These are phyloP conservation scores for Prunus mongolica DNA, from an alignment of 306 rosid genomes.

Conservation along the genomic window DNA sequence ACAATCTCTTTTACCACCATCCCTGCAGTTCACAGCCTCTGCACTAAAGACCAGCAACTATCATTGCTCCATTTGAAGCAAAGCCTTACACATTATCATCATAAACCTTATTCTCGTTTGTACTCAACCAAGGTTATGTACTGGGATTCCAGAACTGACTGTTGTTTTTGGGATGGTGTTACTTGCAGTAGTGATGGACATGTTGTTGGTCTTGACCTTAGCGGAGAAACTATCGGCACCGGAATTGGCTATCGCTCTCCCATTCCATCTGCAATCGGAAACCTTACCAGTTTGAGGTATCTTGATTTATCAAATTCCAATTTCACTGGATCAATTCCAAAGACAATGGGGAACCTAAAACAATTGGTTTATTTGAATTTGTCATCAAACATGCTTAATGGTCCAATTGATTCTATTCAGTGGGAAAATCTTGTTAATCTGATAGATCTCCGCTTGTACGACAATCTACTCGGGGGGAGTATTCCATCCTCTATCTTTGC, in stretches of 20 bases:
- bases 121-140: no score
- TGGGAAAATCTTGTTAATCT: slow-evolving; percentile 15
- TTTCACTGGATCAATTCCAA: slow-evolving; percentile 18
- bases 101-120: no score
- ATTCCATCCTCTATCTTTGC: slow-evolving; percentile 16
- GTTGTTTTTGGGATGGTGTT: no score
- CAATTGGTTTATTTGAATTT: slow-evolving; percentile 7
- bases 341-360: not conserved
- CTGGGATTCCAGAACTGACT: no score
- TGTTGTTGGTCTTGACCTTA: slow-evolving; percentile 7
- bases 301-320: not conserved
- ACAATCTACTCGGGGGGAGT: slow-evolving; percentile 19
- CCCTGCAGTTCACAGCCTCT: no score
- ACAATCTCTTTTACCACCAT: slow-evolving; percentile 12
- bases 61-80: not conserved
- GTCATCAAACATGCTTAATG: slow-evolving; percentile 10
- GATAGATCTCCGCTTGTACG: not conserved
- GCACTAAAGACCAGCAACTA: not conserved
- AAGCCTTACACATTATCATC: no score
- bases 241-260: not conserved
- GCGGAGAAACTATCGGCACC: not conserved
- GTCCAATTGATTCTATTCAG: slow-evolving; percentile 12
- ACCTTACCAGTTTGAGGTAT: slow-evolving; percentile 9
- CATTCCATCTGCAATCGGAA: slow-evolving; percentile 21
- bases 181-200: no score